Percentiles rank a stretch among this genome's conserved stretches.
Evolutionary conservation across 2,329 filamentous ascomycete species (phyloP).

Genomic region (Fusarium lyarnte): DNA sequence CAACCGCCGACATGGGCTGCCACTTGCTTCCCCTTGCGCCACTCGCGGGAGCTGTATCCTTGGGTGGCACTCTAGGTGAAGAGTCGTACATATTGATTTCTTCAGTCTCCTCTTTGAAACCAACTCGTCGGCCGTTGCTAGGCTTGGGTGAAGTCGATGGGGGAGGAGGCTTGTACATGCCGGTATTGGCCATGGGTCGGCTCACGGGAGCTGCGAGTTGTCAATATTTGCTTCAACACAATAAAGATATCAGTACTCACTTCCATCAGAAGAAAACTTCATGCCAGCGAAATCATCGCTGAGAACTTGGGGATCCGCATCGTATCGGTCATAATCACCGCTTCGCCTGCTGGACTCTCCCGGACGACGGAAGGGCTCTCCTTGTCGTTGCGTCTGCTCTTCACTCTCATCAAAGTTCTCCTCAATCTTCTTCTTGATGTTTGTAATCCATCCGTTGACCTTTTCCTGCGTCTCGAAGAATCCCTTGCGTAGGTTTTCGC

Average conservation of each 20-base stretch:
- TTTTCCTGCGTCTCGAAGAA: slow-evolving; percentile 94
- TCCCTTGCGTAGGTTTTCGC: slow-evolving; percentile 91
- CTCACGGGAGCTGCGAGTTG: slow-evolving; percentile 50
- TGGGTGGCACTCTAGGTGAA: slow-evolving; percentile 65
- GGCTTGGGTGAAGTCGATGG: slow-evolving; percentile 62
- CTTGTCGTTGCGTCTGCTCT: slow-evolving; percentile 48
- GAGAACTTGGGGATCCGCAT: slow-evolving; percentile 90
- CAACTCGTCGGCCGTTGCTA: slow-evolving; percentile 61
- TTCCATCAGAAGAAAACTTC: slow-evolving; percentile 69
- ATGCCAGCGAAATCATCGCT: slow-evolving; percentile 87
- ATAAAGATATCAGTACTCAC: slow-evolving; percentile 54
- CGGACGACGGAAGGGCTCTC: slow-evolving; percentile 57
- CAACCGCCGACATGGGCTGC: slow-evolving; percentile 87
- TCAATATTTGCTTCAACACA: slow-evolving; percentile 22
- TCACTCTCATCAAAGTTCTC: slow-evolving; percentile 83
- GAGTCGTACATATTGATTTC: slow-evolving; percentile 82
- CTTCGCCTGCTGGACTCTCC: slow-evolving; percentile 75
- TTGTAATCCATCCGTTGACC: slow-evolving; percentile 92
- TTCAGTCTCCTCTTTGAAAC: slow-evolving; percentile 72
- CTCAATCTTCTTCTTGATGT: slow-evolving; percentile 91
- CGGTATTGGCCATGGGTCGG: slow-evolving; percentile 77
- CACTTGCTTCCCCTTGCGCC: slow-evolving; percentile 87
- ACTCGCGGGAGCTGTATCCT: slow-evolving; percentile 57
- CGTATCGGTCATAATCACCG: slow-evolving; percentile 90
- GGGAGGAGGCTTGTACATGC: slow-evolving; percentile 78